Percentiles rank a stretch among this genome's conserved stretches.
These are phyloP conservation scores for Bryoerythrophyllum caledonicum DNA, from an alignment of 225 moss, liverwort and hornwort genomes.

Conservation along the genomic window DNA sequence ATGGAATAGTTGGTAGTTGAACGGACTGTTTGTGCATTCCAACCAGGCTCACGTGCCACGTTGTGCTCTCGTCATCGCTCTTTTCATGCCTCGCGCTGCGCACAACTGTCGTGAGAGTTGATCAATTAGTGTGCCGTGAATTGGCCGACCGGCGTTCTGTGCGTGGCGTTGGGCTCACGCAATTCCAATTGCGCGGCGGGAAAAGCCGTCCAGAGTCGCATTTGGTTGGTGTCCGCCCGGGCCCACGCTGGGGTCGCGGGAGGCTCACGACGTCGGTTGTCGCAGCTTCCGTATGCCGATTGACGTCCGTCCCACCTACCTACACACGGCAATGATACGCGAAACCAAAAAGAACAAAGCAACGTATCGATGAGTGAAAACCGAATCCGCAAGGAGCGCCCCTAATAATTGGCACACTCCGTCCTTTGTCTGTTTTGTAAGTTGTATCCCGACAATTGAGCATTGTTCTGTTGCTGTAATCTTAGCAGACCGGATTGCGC, in stretches of 20 bases:
- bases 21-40: conserved; percentile 11
- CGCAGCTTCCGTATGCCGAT: conserved; percentile 19
- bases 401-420: neutral
- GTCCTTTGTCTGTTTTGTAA: neutral
- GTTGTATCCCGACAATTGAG: conserved; percentile 20
- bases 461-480: conserved; percentile 7
- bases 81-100: conserved; percentile 14
- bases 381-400: neutral
- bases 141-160: neutral
- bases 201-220: neutral
- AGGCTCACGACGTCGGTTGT: conserved; percentile 27
- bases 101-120: neutral
- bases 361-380: neutral
- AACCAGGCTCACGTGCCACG: conserved; percentile 11
- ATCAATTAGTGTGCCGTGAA: conserved; percentile 1
- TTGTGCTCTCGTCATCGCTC: neutral
- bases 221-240: conserved; percentile 18
- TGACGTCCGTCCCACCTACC: conserved; percentile 20
- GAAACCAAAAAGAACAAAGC: neutral
- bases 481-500: conserved; percentile 4
- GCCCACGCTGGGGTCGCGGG: conserved; percentile 26
- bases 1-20: conserved; percentile 30
- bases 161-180: conserved; percentile 12
- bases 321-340: conserved; percentile 34
- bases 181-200: conserved; percentile 18